Percentiles rank a stretch among this genome's conserved stretches.
phyloP scores from a whole-genome alignment of 768 basidiomycete species.

The Suillus paluster region DNA sequence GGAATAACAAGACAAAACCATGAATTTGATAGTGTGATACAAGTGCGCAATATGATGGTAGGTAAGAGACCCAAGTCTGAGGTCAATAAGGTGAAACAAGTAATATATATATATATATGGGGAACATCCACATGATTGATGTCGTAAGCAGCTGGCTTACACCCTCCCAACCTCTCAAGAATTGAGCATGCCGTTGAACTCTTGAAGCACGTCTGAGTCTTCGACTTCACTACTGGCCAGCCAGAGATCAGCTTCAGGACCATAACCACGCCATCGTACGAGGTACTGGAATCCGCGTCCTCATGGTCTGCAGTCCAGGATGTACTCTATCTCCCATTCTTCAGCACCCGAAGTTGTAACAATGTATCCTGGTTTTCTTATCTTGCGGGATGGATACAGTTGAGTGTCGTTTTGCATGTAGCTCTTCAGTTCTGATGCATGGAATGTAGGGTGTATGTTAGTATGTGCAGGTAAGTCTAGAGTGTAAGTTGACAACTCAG shows the following conservation, averaged over 20 bases:
- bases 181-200: too few species aligned
- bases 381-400: conserved; percentile 19
- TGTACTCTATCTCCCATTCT: conserved; percentile 19
- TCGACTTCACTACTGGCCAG: conserved; percentile 24
- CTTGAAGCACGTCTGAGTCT: conserved; percentile 28
- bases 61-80: too few species aligned
- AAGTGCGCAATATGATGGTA: too few species aligned
- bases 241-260: conserved; percentile 34
- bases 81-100: too few species aligned
- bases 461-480: conserved; percentile 27
- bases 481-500: conserved; percentile 22
- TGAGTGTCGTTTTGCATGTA: conserved; percentile 40
- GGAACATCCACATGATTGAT: too few species aligned
- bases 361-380: conserved; percentile 14
- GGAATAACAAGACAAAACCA: too few species aligned
- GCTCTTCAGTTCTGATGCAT: conserved; percentile 33
- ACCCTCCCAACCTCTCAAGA: background rate
- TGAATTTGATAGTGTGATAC: too few species aligned
- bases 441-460: conserved; percentile 38
- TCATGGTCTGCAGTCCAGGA: conserved; percentile 7
- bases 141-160: background rate
- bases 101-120: too few species aligned
- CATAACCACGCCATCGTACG: conserved; percentile 38
- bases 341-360: conserved; percentile 12
- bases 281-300: conserved; percentile 13